A percentile compares a stretch with the other conserved stretches of the same genome.
These are phyloP conservation scores for Xylaria sp. DNA, from an alignment of 2,329 filamentous ascomycete species.

Conservation along the genomic window DNA sequence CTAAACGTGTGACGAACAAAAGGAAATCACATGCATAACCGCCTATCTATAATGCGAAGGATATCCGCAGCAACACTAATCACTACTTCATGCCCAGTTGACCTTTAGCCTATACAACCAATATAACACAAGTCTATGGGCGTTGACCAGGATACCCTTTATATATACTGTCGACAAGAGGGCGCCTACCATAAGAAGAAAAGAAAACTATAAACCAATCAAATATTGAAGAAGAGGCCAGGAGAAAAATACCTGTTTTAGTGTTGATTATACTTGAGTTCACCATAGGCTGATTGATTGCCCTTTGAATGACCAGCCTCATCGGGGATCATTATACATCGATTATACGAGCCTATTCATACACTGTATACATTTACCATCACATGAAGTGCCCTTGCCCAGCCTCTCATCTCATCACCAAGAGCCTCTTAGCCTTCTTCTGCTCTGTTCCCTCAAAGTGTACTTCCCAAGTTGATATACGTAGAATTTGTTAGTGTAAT, in stretches of 20 bases:
- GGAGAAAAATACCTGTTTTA: background rate
- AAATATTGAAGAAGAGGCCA: no score
- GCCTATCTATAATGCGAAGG: no score
- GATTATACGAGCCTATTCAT: constrained; percentile 34
- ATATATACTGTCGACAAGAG: no score
- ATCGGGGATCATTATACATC: constrained; percentile 26
- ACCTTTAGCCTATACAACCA: background rate
- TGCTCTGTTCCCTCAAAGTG: constrained; percentile 22
- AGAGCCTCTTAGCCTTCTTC: constrained; percentile 4
- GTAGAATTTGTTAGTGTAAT: constrained; percentile 19
- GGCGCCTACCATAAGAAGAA: no score
- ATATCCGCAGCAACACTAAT: background rate
- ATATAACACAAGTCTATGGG: no score
- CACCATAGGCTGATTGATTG: constrained; percentile 8
- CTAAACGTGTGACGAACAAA: background rate
- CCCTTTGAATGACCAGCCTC: background rate
- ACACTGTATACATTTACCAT: constrained; percentile 31
- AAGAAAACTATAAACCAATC: no score
- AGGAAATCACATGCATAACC: background rate
- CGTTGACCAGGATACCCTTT: no score
- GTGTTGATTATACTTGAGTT: constrained; percentile 12
- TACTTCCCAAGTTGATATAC: constrained; percentile 28
- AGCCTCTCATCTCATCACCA: constrained; percentile 16
- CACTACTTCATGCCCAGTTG: background rate
- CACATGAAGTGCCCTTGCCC: background rate